phyloP scores from a whole-genome alignment of 2,329 filamentous ascomycete genomes.

The Escovopsis sp. region DNA sequence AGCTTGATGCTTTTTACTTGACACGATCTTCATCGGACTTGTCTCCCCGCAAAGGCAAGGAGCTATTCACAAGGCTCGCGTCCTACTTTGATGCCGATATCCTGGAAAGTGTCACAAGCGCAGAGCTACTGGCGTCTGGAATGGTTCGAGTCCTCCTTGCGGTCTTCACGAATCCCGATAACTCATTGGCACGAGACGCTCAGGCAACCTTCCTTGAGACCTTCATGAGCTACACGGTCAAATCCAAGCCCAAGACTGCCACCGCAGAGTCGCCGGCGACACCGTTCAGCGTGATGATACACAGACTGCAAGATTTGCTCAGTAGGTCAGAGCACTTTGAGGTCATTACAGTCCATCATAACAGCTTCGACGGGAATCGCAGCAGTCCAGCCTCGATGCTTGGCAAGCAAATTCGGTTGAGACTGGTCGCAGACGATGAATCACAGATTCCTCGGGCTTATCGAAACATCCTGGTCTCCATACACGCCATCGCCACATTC shows the following conservation, averaged over 20 bases:
- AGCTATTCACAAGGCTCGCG: conserved; percentile 62
- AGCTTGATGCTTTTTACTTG: conserved; percentile 60
- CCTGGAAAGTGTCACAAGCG: conserved; percentile 85
- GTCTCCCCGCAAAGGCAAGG: conserved; percentile 37
- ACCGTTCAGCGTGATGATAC: conserved; percentile 77
- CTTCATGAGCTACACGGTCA: conserved; percentile 70
- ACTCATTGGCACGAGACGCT: conserved; percentile 47
- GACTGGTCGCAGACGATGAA: conserved; percentile 76
- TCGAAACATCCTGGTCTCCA: conserved; percentile 93
- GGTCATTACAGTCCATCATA: conserved; percentile 88
- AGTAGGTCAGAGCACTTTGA: conserved; percentile 98
- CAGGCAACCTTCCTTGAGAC: conserved; percentile 77
- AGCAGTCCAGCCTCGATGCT: conserved; percentile 92
- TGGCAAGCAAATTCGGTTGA: conserved; percentile 84
- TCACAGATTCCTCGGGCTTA: conserved; percentile 81
- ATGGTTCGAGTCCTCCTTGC: conserved; percentile 73
- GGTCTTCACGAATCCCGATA: conserved; percentile 61
- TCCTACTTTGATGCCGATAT: conserved; percentile 80
- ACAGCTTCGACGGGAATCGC: conserved; percentile 76
- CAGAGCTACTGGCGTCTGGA: conserved; percentile 80
- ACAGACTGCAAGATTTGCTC: conserved; percentile 88
- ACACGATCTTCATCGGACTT: conserved; percentile 32
- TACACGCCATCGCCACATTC: conserved; percentile 96
- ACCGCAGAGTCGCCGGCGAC: conserved; percentile 58
- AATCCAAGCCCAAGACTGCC: conserved; percentile 48